Evolutionary conservation across 768 basidiomycete genomes (phyloP), one percentile per base, ranked within the genome.

Genomic region (Sutorius australiensis): DNA sequence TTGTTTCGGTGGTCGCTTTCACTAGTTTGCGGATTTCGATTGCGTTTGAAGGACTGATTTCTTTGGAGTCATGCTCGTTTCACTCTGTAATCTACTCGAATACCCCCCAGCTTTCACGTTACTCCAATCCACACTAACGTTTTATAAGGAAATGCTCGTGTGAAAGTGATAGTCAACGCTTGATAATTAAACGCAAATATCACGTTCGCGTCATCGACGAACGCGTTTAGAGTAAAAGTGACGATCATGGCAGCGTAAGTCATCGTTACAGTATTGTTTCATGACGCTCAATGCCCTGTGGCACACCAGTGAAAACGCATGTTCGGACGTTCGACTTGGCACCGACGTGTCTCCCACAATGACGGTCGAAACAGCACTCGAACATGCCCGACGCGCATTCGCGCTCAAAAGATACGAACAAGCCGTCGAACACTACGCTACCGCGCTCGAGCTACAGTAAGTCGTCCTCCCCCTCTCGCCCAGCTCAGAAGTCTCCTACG

Each of bases 391-490:
- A 77, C 89, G 90, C 75, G 90, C 91, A 2, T 90, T 91, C 70
- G 91, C 92, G 28, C 81, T 94, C 65, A 81, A 78, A 66, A 89
- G 91, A 69, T 94, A 84, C 61, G 89, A 93, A 61, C 84, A 91
- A 62, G 87, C 93, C 1, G 83, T 91, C 13, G 89, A 92, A 32
- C 75, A 84, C 65, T 94, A 93, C 70, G 87, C 89, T 36, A 83
- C 80, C 34, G 92, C 92, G 5, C 81, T 95, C 42, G 92, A 95
- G 67, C 67, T 87, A 53, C 75, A 84, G 92, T 92, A 72, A 66
- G 90, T 83, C 74, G 6, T 43, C 4, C 34, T 40, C 33, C 33
- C 51, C 39, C 53, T 30, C 24, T 39, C 28, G 28, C 27, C 16
- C 43, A 10, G 17, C 32, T 21, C 27, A 44, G 12, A 62, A 64